A percentile compares a stretch with the other conserved stretches of the same genome.
Conservation (phyloP, 768 basidiomycete species). For the Amanita rubescens region DNA sequence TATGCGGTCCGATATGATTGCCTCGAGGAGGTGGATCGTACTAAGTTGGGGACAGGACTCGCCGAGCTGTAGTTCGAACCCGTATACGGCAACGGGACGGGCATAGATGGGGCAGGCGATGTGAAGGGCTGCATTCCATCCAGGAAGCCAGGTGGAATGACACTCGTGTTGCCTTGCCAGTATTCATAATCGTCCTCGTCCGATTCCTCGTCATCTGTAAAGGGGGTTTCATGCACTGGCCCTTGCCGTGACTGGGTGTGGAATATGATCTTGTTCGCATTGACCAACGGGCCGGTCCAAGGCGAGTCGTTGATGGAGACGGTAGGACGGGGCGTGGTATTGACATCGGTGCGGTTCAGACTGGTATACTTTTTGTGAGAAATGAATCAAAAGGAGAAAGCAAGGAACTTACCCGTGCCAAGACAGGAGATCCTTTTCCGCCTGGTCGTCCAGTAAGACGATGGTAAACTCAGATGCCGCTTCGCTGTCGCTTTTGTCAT, state of each 20-base stretch:
- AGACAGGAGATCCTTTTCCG: conserved; percentile 22
- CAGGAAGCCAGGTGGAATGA: conserved; percentile 9
- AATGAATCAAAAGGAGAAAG: neutral
- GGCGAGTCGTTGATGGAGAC: conserved; percentile 24
- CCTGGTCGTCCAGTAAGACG: conserved; percentile 30
- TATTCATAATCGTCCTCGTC: conserved; percentile 18
- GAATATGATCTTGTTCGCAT: conserved; percentile 19
- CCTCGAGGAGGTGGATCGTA: conserved; percentile 4
- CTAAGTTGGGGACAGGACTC: neutral
- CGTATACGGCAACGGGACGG: neutral
- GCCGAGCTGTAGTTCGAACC: neutral
- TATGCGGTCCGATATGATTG: conserved; percentile 19
- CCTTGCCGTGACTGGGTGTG: conserved; percentile 2
- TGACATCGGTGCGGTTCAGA: conserved; percentile 25
- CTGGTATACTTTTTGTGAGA: neutral
- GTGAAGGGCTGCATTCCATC: neutral
- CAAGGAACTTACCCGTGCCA: conserved; percentile 36
- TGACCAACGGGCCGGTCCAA: conserved; percentile 35
- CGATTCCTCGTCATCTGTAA: conserved; percentile 14
- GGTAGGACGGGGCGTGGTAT: conserved; percentile 18
- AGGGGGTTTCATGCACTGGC: neutral
- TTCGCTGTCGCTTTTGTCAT: conserved; percentile 11
- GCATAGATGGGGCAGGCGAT: neutral
- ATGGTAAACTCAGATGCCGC: conserved; percentile 26
- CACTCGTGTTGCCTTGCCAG: conserved; percentile 22